A percentile compares a stretch with the other conserved stretches of the same genome.
These are phyloP conservation scores for Alternaria sp. DNA, from an alignment of 2,329 filamentous ascomycete genomes.

Conservation along the genomic window DNA sequence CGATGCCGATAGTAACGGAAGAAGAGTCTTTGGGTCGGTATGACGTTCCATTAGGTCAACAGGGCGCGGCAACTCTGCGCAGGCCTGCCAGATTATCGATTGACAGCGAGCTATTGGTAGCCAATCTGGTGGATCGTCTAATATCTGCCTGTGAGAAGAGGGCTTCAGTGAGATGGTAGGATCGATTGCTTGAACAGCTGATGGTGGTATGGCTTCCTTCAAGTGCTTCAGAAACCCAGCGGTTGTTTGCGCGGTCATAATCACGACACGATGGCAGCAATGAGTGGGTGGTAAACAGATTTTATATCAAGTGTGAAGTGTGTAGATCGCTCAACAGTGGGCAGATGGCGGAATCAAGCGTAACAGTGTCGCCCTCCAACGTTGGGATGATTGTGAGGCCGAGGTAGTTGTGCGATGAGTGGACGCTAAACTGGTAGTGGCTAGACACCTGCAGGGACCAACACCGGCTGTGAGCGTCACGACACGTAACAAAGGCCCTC, in stretches of 20 bases:
- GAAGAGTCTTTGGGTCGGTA: not conserved
- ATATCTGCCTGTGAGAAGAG: not conserved
- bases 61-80: not conserved
- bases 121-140: not conserved
- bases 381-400: not conserved
- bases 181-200: not conserved
- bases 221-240: not conserved
- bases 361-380: not conserved
- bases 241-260: not conserved
- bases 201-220: not conserved
- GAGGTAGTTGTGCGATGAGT: not conserved
- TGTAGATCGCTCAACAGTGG: not conserved
- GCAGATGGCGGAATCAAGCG: not conserved
- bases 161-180: not conserved
- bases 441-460: not conserved
- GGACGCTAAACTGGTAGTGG: not conserved
- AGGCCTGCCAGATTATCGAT: not conserved
- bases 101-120: not conserved
- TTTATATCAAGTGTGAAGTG: not conserved
- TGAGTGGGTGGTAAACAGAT: not conserved
- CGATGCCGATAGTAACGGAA: not conserved
- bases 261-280: not conserved
- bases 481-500: not conserved
- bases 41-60: not conserved
- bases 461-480: not conserved